Evolutionary conservation across 495 filamentous ascomycete species (phyloP), one percentile per base, ranked within the genome.

Genomic region (Penicillium argentinense): DNA sequence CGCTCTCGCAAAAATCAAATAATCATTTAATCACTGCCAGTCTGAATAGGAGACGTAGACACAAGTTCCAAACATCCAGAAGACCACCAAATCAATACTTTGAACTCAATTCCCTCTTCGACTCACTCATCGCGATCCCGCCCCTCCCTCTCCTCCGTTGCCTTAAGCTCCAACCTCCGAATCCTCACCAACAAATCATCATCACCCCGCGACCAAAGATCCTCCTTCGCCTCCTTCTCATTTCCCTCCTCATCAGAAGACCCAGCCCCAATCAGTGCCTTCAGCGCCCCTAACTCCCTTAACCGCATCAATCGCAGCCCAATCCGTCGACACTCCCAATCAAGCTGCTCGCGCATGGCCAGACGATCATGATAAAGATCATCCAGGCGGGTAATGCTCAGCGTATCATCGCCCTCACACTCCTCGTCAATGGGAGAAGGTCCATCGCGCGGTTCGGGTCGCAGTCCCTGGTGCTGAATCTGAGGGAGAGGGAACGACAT

Each of bases 251-350:
- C 13, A 11, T 33, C 1, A 14, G 30, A 16, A 14, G 30, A 8
- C 30, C n/a, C 8, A 4, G n/a, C 9, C 7, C 17, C 13, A 5
- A 2, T 3, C 32, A 34, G 23, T 22, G 17, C 27, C 12, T 19
- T 21, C 18, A 23, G 21, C 23, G 29, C 42, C 42, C 24, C 19
- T 36, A 29, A 9, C 18, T 17, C 42, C 11, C 42, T 28, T 22
- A 45, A 14, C 8, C 16, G 14, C 30, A 29, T 30, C 42, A 45
- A 29, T 16, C 29, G 29, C 19, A 45, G 29, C 17, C 42, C 28
- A n/a, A 45, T 16, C 8, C 29, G 42, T 6, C 42, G 28, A 17
- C 42, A 36, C n/a, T 45, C 42, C 42, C 42, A 45, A 21, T 45
- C 42, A 19, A 45, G 14, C 29, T 23, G 29, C 27, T 45, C 42